A percentile compares a stretch with the other conserved stretches of the same genome.
phyloP scores from a whole-genome alignment of 2,329 filamentous ascomycete genomes.

The Tolypocladium cylindrosporum region DNA sequence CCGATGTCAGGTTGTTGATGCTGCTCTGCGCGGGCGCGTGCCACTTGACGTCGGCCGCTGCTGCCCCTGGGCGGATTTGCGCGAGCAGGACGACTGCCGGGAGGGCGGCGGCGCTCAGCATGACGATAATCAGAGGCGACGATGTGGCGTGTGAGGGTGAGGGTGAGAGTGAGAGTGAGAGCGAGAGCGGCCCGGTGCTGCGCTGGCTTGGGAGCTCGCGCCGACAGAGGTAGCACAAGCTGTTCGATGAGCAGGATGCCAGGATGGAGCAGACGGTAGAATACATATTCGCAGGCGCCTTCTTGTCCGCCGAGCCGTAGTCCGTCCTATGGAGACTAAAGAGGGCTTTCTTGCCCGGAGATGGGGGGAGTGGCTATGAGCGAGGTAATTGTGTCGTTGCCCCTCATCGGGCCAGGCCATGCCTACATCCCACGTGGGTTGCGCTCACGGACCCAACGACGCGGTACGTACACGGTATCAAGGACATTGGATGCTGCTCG shows the following conservation, averaged over 20 bases:
- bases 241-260: not conserved
- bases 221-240: not conserved
- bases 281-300: not conserved
- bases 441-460: not conserved
- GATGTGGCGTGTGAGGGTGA: not conserved
- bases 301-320: too few relatives aligned
- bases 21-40: conserved; percentile 42
- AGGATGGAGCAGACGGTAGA: not conserved
- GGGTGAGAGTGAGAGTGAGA: not conserved
- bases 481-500: not conserved
- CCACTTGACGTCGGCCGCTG: conserved; percentile 40
- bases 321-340: too few relatives aligned
- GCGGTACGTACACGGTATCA: not conserved
- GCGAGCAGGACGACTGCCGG: not conserved
- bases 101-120: not conserved
- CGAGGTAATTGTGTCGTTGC: not conserved
- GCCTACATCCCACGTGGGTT: not conserved
- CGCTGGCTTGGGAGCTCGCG: not conserved
- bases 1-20: conserved; percentile 52
- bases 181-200: not conserved
- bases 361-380: not conserved
- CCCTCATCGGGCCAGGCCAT: not conserved
- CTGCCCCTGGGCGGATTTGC: not conserved
- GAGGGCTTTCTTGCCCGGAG: not conserved
- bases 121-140: not conserved